Conservation (phyloP, 2,329 filamentous ascomycete genomes). For the Sclerotinia spermophila region DNA sequence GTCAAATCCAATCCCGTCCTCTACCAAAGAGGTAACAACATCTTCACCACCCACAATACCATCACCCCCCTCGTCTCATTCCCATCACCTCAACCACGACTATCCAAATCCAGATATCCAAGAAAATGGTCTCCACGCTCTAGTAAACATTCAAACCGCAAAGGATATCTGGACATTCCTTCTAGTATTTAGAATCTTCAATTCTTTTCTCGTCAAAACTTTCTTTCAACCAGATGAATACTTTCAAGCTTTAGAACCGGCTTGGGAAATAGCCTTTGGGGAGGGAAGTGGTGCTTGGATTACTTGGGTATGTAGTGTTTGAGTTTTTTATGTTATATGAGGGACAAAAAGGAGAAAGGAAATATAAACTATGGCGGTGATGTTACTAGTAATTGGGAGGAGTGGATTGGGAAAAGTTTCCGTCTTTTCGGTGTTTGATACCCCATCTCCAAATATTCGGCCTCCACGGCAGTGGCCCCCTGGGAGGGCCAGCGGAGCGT, state of each 20-base stretch:
- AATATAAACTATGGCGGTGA: neutral
- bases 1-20: neutral
- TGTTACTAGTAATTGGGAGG: too few relatives aligned
- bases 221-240: conserved; percentile 99
- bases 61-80: neutral
- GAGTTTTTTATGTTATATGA: neutral
- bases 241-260: conserved; percentile 92
- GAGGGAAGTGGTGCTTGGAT: conserved; percentile 76
- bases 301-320: conserved; percentile 71
- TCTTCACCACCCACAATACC: neutral
- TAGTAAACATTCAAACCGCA: conserved; percentile 32
- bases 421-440: neutral
- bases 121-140: conserved; percentile 28
- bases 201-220: conserved; percentile 73
- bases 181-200: conserved; percentile 71
- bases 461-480: conserved; percentile 9
- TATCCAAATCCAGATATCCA: conserved; percentile 10
- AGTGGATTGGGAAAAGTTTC: neutral
- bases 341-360: neutral
- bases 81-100: neutral
- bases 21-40: neutral
- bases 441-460: neutral
- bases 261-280: conserved; percentile 86
- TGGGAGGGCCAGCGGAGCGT: conserved; percentile 10
- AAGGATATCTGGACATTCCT: conserved; percentile 37